phyloP scores from a whole-genome alignment of 257 asterid species.

The Solanum dulcamara region DNA sequence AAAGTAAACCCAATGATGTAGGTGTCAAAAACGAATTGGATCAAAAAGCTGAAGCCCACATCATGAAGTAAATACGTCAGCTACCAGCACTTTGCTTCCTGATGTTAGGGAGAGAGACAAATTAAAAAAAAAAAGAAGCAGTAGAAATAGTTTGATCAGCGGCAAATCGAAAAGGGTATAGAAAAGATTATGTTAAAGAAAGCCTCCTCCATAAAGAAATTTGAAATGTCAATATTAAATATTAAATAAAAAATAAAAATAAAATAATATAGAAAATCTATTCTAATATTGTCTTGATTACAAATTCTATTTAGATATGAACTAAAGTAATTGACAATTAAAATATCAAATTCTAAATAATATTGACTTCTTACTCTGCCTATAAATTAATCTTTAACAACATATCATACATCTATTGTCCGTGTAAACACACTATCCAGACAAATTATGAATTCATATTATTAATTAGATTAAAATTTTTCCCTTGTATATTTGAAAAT shows the following conservation, averaged over 20 bases:
- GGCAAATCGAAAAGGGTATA: neutral
- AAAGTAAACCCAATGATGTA: neutral
- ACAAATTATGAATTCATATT: no score
- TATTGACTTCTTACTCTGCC: no score
- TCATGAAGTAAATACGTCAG: neutral
- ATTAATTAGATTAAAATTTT: no score
- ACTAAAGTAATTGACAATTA: no score
- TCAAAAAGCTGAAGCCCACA: neutral
- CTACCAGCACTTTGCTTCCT: neutral
- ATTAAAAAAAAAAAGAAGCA: neutral
- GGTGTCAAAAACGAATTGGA: neutral
- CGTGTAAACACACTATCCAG: no score
- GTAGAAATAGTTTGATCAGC: neutral
- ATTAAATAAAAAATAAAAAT: no score
- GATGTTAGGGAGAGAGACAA: neutral
- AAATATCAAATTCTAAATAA: neutral
- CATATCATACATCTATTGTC: no score
- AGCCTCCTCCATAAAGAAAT: neutral
- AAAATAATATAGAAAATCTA: no score
- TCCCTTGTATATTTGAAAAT: no score
- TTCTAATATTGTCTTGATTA: neutral
- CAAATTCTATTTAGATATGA: neutral
- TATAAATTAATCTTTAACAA: no score
- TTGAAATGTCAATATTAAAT: no score
- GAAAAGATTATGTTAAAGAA: neutral